Conservation (phyloP, 2,329 filamentous ascomycete genomes). For the Penicillium sclerotiorum region DNA sequence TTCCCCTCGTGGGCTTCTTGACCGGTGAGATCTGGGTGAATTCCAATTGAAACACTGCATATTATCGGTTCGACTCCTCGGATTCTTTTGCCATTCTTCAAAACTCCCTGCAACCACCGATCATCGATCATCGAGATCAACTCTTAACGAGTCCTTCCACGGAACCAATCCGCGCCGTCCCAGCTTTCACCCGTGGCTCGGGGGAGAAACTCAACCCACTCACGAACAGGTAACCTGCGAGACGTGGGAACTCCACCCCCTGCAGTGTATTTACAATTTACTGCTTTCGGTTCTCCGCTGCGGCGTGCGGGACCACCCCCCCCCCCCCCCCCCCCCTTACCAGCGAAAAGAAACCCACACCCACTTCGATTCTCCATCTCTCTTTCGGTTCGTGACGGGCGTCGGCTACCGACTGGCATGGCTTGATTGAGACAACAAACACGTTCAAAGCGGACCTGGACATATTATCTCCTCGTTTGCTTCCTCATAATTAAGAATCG, state of each 20-base stretch:
- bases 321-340: conserved; percentile 24
- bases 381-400: conserved; percentile 11
- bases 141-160: conserved; percentile 15
- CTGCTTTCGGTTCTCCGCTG: conserved; percentile 33
- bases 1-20: conserved; percentile 4
- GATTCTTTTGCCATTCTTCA: neutral
- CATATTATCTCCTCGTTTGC: conserved; percentile 17
- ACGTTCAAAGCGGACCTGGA: conserved; percentile 15
- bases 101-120: neutral
- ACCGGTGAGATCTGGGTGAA: no score
- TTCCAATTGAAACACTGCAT: neutral
- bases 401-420: conserved; percentile 30
- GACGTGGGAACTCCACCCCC: conserved; percentile 18
- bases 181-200: conserved; percentile 20
- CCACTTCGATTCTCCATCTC: neutral
- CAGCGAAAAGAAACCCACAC: conserved; percentile 1
- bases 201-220: conserved; percentile 6
- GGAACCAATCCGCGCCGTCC: conserved; percentile 21
- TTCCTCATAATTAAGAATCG: conserved; percentile 15
- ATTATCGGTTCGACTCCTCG: neutral
- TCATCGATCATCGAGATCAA: no score
- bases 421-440: conserved; percentile 26
- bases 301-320: conserved; percentile 15
- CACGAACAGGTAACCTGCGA: conserved; percentile 2
- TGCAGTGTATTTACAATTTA: conserved; percentile 38